A percentile compares a stretch with the other conserved stretches of the same genome.
Evolutionary conservation across 2,329 filamentous ascomycete species (phyloP).

Genomic region (Talaromyces pinophilus): DNA sequence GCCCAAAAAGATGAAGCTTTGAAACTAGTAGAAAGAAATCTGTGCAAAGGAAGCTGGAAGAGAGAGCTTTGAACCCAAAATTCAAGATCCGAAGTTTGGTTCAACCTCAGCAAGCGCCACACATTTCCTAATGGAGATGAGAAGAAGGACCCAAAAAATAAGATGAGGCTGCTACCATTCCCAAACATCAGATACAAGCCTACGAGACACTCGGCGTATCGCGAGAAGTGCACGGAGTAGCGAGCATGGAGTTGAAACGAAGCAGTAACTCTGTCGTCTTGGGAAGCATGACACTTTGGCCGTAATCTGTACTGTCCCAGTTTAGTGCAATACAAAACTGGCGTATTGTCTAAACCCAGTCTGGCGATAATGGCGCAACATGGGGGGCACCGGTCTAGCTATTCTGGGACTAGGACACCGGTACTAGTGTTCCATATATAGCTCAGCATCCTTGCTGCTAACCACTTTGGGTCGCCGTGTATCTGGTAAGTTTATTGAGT

Average conservation of each 20-base stretch:
- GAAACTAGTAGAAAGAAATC: neutral
- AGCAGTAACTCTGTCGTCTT: neutral
- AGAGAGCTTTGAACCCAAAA: neutral
- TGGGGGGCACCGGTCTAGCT: neutral
- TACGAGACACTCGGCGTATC: slow-evolving; percentile 1
- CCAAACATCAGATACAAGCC: neutral
- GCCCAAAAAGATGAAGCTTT: neutral
- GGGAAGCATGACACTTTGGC: neutral
- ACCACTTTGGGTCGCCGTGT: neutral
- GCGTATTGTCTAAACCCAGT: neutral
- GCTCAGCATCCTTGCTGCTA: neutral
- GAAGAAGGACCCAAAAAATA: neutral
- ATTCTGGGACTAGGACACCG: neutral
- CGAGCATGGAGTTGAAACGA: neutral
- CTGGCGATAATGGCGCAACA: neutral
- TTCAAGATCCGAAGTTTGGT: neutral
- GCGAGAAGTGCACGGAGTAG: neutral
- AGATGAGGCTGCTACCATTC: neutral
- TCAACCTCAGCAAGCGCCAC: neutral
- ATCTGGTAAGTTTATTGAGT: neutral
- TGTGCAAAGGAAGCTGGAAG: neutral
- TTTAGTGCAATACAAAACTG: neutral
- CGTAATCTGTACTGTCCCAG: neutral
- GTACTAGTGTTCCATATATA: slow-evolving; percentile 9
- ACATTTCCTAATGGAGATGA: neutral